Base-by-base conservation (phyloP, 2,329 filamentous ascomycete species). In the Aureobasidium sp. region DNA sequence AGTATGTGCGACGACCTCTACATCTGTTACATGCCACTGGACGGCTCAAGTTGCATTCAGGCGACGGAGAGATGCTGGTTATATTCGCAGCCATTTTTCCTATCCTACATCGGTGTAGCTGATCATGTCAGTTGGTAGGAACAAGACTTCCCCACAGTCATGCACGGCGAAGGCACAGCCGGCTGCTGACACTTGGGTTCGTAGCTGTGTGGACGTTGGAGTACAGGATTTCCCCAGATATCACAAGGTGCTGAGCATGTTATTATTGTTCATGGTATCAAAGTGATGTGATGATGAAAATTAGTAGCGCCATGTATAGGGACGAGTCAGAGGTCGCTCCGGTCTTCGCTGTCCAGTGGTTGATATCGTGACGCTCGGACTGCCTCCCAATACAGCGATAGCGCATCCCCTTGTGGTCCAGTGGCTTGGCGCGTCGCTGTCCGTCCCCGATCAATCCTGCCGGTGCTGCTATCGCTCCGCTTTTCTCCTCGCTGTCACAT, bases 21-120 rank as follows among this genome's bases (percentile, higher is more conserved):
- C 59, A 61, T 54, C 59, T 27, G 17, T 53, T 50, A 31, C 59
- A 60, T 22, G 56, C 56, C 11, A 49, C 44, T 9, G 56, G 44
- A 5, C 56, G 44, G 17, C 7, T 22, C 7, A 60, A 5, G 11
- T 49, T 60, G 44, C 8, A 22, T 2, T 39, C 44, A 14, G 45
- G 40, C n/a, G 12, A 40, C 14, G 44, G 56, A 15, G 56, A 60
- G 44, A 15, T 49, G 19, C 56, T 24, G 49, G 56, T 33, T 60
- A 42, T 49, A 24, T 50, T 60, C 15, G 45, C 56, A 40, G 56
- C 56, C 56, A 60, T 60, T 35, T 24, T 42, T n/a, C 14, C 24
- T 37, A 29, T 47, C 19, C 40, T 47, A 47, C 54, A 48, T 58
- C 11, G 42, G 29, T 58, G 12, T 58, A 27, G 42, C 4, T 14